phyloP scores from a whole-genome alignment of 2,329 filamentous ascomycete genomes.

The Ophiosphaerella korrae region DNA sequence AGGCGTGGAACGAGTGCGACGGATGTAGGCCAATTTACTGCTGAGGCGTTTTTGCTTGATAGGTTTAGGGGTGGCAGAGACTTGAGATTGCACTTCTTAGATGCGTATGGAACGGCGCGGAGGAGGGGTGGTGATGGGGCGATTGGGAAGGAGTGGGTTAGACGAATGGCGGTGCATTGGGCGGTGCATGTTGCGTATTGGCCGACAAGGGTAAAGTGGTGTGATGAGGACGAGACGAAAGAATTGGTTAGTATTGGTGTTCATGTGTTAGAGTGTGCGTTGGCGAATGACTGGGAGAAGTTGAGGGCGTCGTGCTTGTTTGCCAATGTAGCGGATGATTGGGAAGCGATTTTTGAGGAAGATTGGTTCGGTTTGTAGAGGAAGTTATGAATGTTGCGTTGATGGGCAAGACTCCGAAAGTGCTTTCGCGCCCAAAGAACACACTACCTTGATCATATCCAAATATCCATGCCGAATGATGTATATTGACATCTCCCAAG shows the following conservation, averaged over 20 bases:
- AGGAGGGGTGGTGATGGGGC: not conserved
- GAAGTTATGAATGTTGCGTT: no score
- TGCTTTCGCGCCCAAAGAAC: no score
- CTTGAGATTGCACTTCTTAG: slow-evolving; percentile 34
- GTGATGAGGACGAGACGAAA: slow-evolving; percentile 27
- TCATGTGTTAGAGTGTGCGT: slow-evolving; percentile 14
- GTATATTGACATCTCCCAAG: not conserved
- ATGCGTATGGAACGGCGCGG: slow-evolving; percentile 23
- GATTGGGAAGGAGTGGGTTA: slow-evolving; percentile 27
- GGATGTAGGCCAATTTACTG: slow-evolving; percentile 47
- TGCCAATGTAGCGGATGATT: slow-evolving; percentile 12
- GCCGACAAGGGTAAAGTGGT: slow-evolving; percentile 41
- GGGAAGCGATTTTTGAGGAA: not conserved
- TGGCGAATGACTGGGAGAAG: slow-evolving; percentile 26
- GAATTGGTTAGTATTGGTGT: slow-evolving; percentile 33
- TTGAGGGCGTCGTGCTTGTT: slow-evolving; percentile 20
- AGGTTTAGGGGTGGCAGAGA: slow-evolving; percentile 37
- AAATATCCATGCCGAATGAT: no score
- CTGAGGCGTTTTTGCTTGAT: slow-evolving; percentile 46
- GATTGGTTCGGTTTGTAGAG: not conserved
- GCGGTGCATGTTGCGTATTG: slow-evolving; percentile 44
- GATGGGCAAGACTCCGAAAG: no score
- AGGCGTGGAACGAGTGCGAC: slow-evolving; percentile 43
- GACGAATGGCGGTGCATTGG: slow-evolving; percentile 41
- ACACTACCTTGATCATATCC: no score